A percentile compares a stretch with the other conserved stretches of the same genome.
These are phyloP conservation scores for Pichia sp. DNA, from an alignment of 1,139 yeast species.

Conservation along the genomic window DNA sequence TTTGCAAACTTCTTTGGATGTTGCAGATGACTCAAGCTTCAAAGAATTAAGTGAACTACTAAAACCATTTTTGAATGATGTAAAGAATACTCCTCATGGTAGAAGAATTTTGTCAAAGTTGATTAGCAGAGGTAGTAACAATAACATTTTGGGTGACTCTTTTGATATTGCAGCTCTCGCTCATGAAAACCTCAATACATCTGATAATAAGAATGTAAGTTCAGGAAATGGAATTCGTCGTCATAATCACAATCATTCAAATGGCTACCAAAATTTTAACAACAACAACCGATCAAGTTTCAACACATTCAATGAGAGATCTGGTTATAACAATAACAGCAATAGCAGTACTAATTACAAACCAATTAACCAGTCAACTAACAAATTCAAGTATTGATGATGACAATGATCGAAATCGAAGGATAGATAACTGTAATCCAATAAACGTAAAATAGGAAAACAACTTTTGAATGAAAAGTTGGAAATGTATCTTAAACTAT, in stretches of 20 bases:
- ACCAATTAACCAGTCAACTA: conserved; percentile 3
- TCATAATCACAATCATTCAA: conserved; percentile 3
- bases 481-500: conserved; percentile 11
- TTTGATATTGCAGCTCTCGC: conserved; percentile 1
- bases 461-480: not conserved
- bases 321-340: not conserved
- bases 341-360: not conserved
- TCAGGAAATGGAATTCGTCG: conserved; percentile 1
- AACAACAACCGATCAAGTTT: conserved; percentile 2
- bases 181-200: not conserved
- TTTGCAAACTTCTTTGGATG: conserved; percentile 71
- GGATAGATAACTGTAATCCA: not conserved
- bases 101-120: conserved; percentile 52
- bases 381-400: conserved; percentile 7
- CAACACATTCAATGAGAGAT: conserved; percentile 1
- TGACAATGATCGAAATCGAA: too few relatives aligned
- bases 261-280: conserved; percentile 3
- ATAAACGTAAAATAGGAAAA: conserved; percentile 7
- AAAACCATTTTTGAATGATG: conserved; percentile 55
- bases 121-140: conserved; percentile 27
- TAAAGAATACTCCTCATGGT: conserved; percentile 90
- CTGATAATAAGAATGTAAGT: not conserved
- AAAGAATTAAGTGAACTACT: conserved; percentile 45
- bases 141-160: conserved; percentile 2
- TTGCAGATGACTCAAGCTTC: conserved; percentile 45